Percentiles rank a stretch among this genome's conserved stretches.
Conservation (phyloP, 768 basidiomycete species). For the Naganishia randhawae region DNA sequence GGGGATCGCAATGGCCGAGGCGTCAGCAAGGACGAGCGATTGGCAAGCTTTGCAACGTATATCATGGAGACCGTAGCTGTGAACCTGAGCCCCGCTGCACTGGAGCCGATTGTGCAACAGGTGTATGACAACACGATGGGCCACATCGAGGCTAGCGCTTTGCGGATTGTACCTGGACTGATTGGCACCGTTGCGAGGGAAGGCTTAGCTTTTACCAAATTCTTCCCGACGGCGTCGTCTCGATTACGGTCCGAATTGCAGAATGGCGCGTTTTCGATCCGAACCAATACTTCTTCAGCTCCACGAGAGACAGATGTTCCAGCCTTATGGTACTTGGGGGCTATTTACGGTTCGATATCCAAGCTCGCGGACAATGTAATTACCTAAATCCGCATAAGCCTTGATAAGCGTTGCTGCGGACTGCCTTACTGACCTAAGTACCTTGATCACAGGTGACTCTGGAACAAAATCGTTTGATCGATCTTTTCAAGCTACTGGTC, state of each 20-base stretch:
- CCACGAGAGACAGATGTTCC: conserved; percentile 17
- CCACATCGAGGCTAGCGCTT: conserved; percentile 85
- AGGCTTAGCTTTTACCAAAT: conserved; percentile 13
- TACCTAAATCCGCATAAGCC: neutral
- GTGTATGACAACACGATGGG: conserved; percentile 83
- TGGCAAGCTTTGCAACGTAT: conserved; percentile 14
- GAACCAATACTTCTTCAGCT: conserved; percentile 14
- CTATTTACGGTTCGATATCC: conserved; percentile 17
- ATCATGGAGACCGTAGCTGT: conserved; percentile 17
- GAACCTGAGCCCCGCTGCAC: conserved; percentile 68
- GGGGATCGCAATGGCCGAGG: conserved; percentile 23
- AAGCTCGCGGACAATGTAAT: neutral
- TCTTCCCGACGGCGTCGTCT: conserved; percentile 16
- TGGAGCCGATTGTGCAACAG: conserved; percentile 78
- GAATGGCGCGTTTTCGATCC: conserved; percentile 14
- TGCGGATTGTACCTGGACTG: conserved; percentile 81
- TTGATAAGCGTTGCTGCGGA: neutral
- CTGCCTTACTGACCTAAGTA: neutral
- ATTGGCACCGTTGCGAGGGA: conserved; percentile 50
- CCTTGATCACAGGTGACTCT: conserved; percentile 58
- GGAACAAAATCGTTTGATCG: conserved; percentile 62
- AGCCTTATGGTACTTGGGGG: conserved; percentile 8
- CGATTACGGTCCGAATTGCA: conserved; percentile 11
- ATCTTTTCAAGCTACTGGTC: conserved; percentile 63
- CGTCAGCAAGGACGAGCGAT: conserved; percentile 13